Evolutionary conservation across 2,329 filamentous ascomycete genomes (phyloP), one percentile per base, ranked within the genome.

Genomic region (Pseudopyricularia javanii): DNA sequence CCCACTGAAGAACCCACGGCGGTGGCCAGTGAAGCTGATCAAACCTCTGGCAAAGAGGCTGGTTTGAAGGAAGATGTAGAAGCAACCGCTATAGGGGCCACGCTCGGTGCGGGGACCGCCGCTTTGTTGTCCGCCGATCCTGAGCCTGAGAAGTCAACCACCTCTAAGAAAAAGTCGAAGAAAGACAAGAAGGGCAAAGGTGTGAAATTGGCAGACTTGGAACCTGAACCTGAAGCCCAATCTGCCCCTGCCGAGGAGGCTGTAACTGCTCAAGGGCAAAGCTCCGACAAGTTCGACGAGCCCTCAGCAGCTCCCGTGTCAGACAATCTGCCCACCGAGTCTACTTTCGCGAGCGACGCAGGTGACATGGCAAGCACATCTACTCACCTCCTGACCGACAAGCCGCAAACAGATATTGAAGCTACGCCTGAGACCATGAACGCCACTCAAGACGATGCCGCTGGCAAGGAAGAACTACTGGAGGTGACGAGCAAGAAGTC

Each of bases 101-200:
- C 35, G 7, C 50, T 51, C 26, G 50, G 24, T 33, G n/a, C 30
- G 3, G 50, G 34, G n/a, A 33, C 35, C 20, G 20, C 37, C 4
- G n/a, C 37, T 9, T 7, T 51, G 37, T 15, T 20, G 37, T 14
- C 35, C 17, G 8, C 22, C 5, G 22, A 22, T 14, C 12, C 26
- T n/a, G 15, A 11, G 7, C 9, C 24, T 26, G 40, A 47, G 14
- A 28, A 33, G 17, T 45, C 20, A 6, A 12, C 37, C 1, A n/a
- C 20, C 37, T 28, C 50, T 26, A 47, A 17, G 30, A 47, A 26
- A 56, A 69, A 67, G 54, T 62, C 63, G 35, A 67, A 68, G 58
- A 68, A 68, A 45, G 58, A 60, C 55, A 62, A 60, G 54, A 58
- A 58, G 43, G 54, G 49, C 24, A 59, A 58, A 49, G 55, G 54